phyloP scores from a whole-genome alignment of 371 early-diverging fungal genomes.

The Circinella minor region DNA sequence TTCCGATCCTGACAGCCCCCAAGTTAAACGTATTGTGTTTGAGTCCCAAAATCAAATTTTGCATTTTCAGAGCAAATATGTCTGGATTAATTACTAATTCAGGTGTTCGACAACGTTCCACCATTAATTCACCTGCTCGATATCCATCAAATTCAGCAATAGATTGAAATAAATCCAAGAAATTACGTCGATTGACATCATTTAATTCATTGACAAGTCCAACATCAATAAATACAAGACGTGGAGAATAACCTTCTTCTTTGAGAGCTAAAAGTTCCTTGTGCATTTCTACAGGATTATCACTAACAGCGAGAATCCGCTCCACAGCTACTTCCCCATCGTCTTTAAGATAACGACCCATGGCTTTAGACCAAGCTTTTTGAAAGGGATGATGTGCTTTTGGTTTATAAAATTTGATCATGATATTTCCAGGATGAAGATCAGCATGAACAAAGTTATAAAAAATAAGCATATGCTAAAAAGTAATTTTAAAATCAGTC shows the following conservation, averaged over 20 bases:
- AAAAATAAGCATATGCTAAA: conserved; percentile 84
- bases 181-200: conserved; percentile 75
- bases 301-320: conserved; percentile 31
- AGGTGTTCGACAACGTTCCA: conserved; percentile 84
- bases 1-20: conserved; percentile 76
- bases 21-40: conserved; percentile 78
- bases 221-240: conserved; percentile 88
- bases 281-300: conserved; percentile 51
- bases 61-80: conserved; percentile 81
- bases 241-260: conserved; percentile 74
- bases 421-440: conserved; percentile 93
- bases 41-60: conserved; percentile 71
- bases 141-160: conserved; percentile 87
- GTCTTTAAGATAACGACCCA: conserved; percentile 40
- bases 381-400: conserved; percentile 63
- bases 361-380: conserved; percentile 46
- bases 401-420: conserved; percentile 82
- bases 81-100: conserved; percentile 74
- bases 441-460: conserved; percentile 96
- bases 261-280: conserved; percentile 58
- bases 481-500: conserved; percentile 2
- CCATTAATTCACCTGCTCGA: conserved; percentile 83
- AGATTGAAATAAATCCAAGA: conserved; percentile 89
- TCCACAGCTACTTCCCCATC: conserved; percentile 46
- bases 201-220: conserved; percentile 87